Evolutionary conservation across 345 rosid genomes (phyloP).

Genomic region (Arabidopsis thaliana): TAIR10.1 NC_003074.8:4461001-4461500

Average conservation of each 20-base stretch:
- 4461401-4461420: not conserved
- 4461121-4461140: constrained; percentile 73
- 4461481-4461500: not conserved
- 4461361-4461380: not conserved
- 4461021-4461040: not conserved
- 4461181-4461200: not conserved
- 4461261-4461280: constrained; percentile 92
- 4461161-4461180: not conserved
- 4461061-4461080: constrained; percentile 87
- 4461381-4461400: not conserved
- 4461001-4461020: not conserved
- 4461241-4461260: constrained; percentile 92
- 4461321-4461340: constrained; percentile 22
- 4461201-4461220: no score
- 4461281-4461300: constrained; percentile 75
- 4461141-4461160: constrained; percentile 68
- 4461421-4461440: no score
- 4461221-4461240: constrained; percentile 89
- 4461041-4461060: not conserved
- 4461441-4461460: no score
- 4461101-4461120: constrained; percentile 79
- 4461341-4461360: not conserved
- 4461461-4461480: not conserved
- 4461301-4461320: constrained; percentile 83
- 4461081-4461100: constrained; percentile 94